Evolutionary conservation across 2,329 filamentous ascomycete genomes (phyloP).

Genomic region (Zasmidium angulare): DNA sequence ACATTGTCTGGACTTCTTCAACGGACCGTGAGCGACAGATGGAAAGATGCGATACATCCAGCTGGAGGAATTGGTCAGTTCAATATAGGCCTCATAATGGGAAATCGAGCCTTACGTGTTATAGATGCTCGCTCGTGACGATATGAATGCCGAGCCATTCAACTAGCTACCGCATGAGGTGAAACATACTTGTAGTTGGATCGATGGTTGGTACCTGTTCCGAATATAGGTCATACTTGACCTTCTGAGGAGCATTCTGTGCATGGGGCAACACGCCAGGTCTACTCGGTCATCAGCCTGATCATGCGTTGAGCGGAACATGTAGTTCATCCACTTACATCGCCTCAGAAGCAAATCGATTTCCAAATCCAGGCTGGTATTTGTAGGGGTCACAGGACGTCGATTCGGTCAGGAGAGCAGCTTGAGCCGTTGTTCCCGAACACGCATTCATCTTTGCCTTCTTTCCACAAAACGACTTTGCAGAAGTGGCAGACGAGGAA

Average conservation of each 20-base stretch:
- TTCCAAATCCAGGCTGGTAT: slow-evolving; percentile 26
- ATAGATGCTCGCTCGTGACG: slow-evolving; percentile 28
- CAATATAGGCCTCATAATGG: not conserved
- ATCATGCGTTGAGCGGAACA: no score
- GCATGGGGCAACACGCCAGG: slow-evolving; percentile 20
- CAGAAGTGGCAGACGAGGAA: no score
- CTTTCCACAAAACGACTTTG: not conserved
- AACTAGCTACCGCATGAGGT: slow-evolving; percentile 11
- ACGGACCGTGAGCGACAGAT: slow-evolving; percentile 24
- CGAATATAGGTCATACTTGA: slow-evolving; percentile 35
- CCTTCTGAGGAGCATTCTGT: slow-evolving; percentile 34
- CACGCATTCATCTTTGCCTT: slow-evolving; percentile 3
- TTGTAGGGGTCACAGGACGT: slow-evolving; percentile 22
- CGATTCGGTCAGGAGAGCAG: slow-evolving; percentile 9
- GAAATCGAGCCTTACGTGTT: slow-evolving; percentile 8
- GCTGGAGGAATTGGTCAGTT: not conserved
- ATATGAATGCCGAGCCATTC: slow-evolving; percentile 32
- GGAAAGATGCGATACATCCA: slow-evolving; percentile 36
- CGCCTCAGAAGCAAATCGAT: slow-evolving; percentile 23
- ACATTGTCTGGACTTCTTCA: not conserved
- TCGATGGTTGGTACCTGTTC: slow-evolving; percentile 24
- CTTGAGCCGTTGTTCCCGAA: slow-evolving; percentile 9
- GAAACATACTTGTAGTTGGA: no score
- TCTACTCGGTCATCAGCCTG: slow-evolving; percentile 3
- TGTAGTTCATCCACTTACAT: slow-evolving; percentile 10